These are phyloP conservation scores for Suhomyces sp. DNA, from an alignment of 805 yeast genomes.

Conservation along the genomic window DNA sequence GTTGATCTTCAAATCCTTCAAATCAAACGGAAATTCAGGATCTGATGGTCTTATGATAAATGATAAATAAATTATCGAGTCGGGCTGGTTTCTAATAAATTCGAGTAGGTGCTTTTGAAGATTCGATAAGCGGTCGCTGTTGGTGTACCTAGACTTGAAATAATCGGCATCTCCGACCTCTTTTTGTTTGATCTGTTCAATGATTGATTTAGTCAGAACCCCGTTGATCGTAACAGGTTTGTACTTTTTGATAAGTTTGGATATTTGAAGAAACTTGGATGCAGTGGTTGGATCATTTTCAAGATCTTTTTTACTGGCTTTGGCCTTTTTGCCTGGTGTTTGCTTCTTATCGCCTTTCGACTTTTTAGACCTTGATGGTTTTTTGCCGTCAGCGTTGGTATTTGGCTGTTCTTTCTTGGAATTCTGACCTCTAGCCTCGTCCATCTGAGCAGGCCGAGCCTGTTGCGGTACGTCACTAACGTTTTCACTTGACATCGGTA, in stretches of 20 bases:
- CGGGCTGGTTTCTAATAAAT: slow-evolving; percentile 22
- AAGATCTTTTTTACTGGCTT: not conserved
- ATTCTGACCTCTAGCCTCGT: not conserved
- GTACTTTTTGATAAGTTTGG: slow-evolving; percentile 28
- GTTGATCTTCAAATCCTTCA: slow-evolving; percentile 50
- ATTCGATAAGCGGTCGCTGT: slow-evolving; percentile 15
- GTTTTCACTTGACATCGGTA: not conserved
- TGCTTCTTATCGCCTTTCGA: not conserved
- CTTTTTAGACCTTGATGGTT: not conserved
- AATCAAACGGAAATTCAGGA: slow-evolving; percentile 70
- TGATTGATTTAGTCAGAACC: slow-evolving; percentile 9
- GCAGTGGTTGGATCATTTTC: not conserved
- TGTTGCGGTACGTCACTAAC: not conserved
- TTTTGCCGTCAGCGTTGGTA: not conserved
- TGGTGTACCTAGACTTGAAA: slow-evolving; percentile 3
- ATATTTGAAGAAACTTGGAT: slow-evolving; percentile 19
- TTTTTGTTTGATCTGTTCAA: slow-evolving; percentile 4
- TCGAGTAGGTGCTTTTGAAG: slow-evolving; percentile 30
- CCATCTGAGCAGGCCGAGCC: not conserved
- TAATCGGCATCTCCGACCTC: slow-evolving; percentile 5
- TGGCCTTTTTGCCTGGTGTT: not conserved
- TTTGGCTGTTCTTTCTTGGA: not conserved
- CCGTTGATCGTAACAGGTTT: slow-evolving; percentile 41
- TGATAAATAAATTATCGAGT: slow-evolving; percentile 35
- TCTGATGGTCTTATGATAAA: slow-evolving; percentile 56